Base-by-base conservation (phyloP, 768 basidiomycete genomes). In the Antrodiella citrinella region DNA sequence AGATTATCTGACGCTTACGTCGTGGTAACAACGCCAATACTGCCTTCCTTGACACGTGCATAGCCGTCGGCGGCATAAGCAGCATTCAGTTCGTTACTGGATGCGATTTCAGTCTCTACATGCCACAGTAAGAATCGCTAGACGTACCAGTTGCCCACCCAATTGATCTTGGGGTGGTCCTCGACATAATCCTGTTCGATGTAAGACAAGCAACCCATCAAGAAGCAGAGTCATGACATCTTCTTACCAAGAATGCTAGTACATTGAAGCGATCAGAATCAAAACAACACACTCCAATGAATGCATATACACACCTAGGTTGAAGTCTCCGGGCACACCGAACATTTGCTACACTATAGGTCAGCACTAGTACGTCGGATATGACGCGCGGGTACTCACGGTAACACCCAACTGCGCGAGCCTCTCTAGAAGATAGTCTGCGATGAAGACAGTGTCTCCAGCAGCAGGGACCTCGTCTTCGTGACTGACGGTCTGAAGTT, bases 31-130 rank as follows among this genome's bases (percentile, higher is more conserved):
- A 81, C 88, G 45, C 87, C 88, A 44, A 91, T 68, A 57, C 78
- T 74, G 44, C 73, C 69, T 45, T 83, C 79, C 56, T 91, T 94
- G 47, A 93, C 82, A 51, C 94, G 78, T 18, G 93, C 90, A 65
- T 95, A 95, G 10, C 93, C 93, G 60, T 94, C 92, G 0, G 90
- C 90, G 13, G 93, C 93, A 65, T 96, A 96, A 0, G 89, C 75
- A 0, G 90, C 86, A 55, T 93, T 90, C 44, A 93, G 72, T 62
- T 92, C 86, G 53, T 91, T 90, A 56, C 87, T 88, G 51, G 3
- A 18, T 12, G 30, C 24, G 50, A n/a, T 51, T 54, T 26, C 3
- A 43, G 40, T n/a, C 40, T 15, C 21, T 24, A 45, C 19, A 24
- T 26, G 51, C 12, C 13, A 42, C 44, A 48, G 10, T 30, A 19